Conservation (phyloP, 208 protist genomes). For the Trypanosoma boissoni region DNA sequence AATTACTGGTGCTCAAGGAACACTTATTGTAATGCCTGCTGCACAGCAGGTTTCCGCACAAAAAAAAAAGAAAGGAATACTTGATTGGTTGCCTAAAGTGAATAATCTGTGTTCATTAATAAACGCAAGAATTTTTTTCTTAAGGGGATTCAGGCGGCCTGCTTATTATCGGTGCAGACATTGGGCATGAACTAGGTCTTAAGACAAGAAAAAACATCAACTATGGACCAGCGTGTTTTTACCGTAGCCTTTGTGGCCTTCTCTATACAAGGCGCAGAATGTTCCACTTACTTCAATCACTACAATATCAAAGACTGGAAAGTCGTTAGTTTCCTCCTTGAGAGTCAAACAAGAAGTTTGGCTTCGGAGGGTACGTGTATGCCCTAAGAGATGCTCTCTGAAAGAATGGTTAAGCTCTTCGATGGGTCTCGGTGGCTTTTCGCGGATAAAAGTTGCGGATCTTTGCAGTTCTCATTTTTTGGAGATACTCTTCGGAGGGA, state of each 20-base stretch:
- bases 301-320: conserved; percentile 38
- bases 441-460: conserved; percentile 18
- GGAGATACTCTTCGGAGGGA: too few relatives aligned
- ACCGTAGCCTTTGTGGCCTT: conserved; percentile 54
- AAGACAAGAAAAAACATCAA: conserved; percentile 11
- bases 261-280: conserved; percentile 30
- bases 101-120: conserved; percentile 24
- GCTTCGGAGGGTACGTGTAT: conserved; percentile 13
- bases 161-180: conserved; percentile 45
- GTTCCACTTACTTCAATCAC: conserved; percentile 53
- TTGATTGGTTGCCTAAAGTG: conserved; percentile 42
- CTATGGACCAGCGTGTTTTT: conserved; percentile 20
- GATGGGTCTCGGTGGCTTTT: conserved; percentile 33
- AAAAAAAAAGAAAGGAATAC: too few relatives aligned
- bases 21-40: too few relatives aligned
- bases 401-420: conserved; percentile 38
- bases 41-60: too few relatives aligned
- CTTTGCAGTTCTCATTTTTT: conserved; percentile 36
- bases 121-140: background rate
- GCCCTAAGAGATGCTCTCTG: conserved; percentile 43
- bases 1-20: too few relatives aligned
- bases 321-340: background rate
- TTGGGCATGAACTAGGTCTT: conserved; percentile 17
- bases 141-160: conserved; percentile 8
- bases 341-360: background rate